Base-by-base conservation (phyloP, 2,329 filamentous ascomycete genomes). In the Mollisia scopiformis region DNA sequence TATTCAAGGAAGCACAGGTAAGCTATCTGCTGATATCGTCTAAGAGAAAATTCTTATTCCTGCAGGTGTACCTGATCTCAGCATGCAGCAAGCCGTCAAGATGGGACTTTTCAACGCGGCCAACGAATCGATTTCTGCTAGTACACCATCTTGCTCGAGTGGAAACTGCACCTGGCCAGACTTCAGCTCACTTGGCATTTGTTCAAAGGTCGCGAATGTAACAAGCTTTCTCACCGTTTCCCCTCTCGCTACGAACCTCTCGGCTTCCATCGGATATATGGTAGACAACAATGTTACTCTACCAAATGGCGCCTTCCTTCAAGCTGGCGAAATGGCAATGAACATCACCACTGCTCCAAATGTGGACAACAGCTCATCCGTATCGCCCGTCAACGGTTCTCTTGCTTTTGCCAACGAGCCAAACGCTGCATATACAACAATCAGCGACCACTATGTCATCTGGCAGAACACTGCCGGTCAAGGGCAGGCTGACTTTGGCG, bases 161-260 rank as follows among this genome's bases (percentile, higher is more conserved):
- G 73, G 73, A 16, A 75, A 74, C 56, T 75, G 73, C 46, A 74
- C 70, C 1, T 75, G 68, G 43, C 53, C 66, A 4, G 49, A 59
- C 3, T 75, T 72, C 51, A 69, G 72, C 50, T 73, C 73, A 0
- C 68, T 76, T 6, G 72, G 69, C 0, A 63, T 74, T 21, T 75
- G 73, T 61, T 46, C 62, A 1, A 46, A 54, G 46, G 37, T 50
- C 3, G 55, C 57, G 2, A 55, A 63, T 25, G 41, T 63, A 31
- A 58, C 61, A 8, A 31, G 41, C n/a, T 49, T 57, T 11, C 28
- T 63, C 25, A 53, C 23, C 13, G 27, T 55, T 16, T 37, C 49
- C n/a, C 16, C 46, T 13, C 13, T 54, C 10, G 16, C 39, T 21
- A 28, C 27, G 25, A 49, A 56, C 30, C 6, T 19, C 2, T 33